Conservation (phyloP, 495 filamentous ascomycete genomes). For the Talaromyces nanjingensis region DNA sequence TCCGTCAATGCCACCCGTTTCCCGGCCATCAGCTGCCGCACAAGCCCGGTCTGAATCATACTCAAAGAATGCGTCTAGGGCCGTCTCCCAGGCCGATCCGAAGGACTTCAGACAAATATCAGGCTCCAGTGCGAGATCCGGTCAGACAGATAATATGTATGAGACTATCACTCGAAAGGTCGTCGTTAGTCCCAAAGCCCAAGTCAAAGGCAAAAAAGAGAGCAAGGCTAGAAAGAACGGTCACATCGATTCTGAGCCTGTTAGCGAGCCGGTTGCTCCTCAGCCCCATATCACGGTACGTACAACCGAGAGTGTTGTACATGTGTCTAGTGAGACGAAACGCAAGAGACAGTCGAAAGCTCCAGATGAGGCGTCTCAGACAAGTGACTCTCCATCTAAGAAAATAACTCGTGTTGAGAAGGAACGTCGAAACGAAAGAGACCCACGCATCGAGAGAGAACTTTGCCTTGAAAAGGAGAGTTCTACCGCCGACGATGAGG, state of each 20-base stretch:
- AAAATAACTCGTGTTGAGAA: constrained; percentile 9
- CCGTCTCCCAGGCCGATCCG: constrained; percentile 21
- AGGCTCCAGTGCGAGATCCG: constrained; percentile 24
- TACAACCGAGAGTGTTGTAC: constrained; percentile 18
- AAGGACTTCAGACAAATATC: constrained; percentile 24
- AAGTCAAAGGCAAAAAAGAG: constrained; percentile 40
- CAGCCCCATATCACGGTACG: constrained; percentile 15
- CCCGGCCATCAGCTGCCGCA: constrained; percentile 25
- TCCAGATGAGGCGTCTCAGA: constrained; percentile 6
- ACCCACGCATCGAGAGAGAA: not conserved
- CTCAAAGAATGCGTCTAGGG: constrained; percentile 15
- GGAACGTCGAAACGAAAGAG: not conserved
- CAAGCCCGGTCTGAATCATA: constrained; percentile 28
- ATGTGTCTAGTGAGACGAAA: constrained; percentile 13
- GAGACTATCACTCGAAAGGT: constrained; percentile 16
- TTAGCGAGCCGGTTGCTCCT: constrained; percentile 10
- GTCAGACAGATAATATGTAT: constrained; percentile 10
- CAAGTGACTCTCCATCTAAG: constrained; percentile 12
- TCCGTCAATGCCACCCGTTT: constrained; percentile 13
- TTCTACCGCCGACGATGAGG: not conserved
- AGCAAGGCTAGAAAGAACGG: constrained; percentile 14
- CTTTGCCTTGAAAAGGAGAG: not conserved
- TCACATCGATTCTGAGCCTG: constrained; percentile 4
- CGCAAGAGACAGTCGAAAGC: constrained; percentile 11
- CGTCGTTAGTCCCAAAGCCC: constrained; percentile 26